Percentiles rank a stretch among this genome's conserved stretches.
phyloP scores from a whole-genome alignment of 129 eudicot genomes.

The Tagetes patula region DNA sequence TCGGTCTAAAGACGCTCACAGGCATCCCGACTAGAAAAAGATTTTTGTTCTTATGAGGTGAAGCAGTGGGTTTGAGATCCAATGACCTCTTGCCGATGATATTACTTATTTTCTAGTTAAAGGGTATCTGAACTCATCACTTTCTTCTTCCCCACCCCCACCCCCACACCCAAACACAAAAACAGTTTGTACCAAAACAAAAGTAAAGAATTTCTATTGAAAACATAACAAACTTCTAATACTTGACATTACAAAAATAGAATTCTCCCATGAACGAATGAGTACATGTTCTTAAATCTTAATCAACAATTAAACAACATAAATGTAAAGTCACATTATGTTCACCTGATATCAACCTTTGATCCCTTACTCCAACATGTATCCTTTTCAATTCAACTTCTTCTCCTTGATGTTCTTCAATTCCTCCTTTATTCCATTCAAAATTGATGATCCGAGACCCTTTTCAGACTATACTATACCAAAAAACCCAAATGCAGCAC shows the following conservation, averaged over 20 bases:
- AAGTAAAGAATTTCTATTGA: too few relatives aligned
- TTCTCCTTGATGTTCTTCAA: constrained; percentile 21
- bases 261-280: background rate
- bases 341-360: constrained; percentile 39
- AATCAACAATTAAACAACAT: background rate
- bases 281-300: background rate
- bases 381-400: constrained; percentile 26
- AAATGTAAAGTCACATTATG: constrained; percentile 29
- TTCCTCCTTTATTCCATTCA: constrained; percentile 24
- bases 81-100: too few relatives aligned
- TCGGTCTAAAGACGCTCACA: too few relatives aligned
- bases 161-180: too few relatives aligned
- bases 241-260: background rate
- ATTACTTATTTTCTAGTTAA: too few relatives aligned
- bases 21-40: too few relatives aligned
- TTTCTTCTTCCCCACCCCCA: too few relatives aligned
- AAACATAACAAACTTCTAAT: background rate
- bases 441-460: constrained; percentile 29
- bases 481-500: constrained; percentile 41
- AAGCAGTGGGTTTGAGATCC: too few relatives aligned
- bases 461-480: constrained; percentile 34
- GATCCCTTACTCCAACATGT: constrained; percentile 22
- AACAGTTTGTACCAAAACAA: too few relatives aligned
- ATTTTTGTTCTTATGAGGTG: too few relatives aligned
- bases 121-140: too few relatives aligned